Base-by-base conservation (phyloP, 1,139 yeast genomes). In the Kodamaea ohmeri region DNA sequence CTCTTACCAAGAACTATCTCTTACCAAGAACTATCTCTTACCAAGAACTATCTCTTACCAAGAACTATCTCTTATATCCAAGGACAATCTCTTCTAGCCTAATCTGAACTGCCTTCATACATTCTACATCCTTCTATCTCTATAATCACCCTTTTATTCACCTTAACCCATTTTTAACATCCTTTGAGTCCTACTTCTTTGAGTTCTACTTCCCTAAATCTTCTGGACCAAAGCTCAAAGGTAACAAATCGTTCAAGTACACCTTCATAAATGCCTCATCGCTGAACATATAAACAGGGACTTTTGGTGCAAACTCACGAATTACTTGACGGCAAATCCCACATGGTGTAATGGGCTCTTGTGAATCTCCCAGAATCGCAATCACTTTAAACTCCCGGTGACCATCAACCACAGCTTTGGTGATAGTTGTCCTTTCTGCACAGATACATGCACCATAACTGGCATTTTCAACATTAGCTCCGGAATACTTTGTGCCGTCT, bases 381-480 rank as follows among this genome's bases (percentile, higher is more conserved):
- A 89, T 72, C 3, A 84, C 85, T 44, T 63, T 68, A 56, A 80
- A 77, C 22, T 50, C 37, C 7, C 51, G 60, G 50, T 72, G 60
- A 29, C 85, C 76, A 42, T 63, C 60, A 52, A 71, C 67, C 49
- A 82, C 73, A 0, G 95, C 90, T 40, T 76, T 76, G 16, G 78
- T 73, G 3, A 87, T 69, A 0, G 97, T 84, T 1, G 88, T 73
- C 39, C 96, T 67, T 56, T 92, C 98, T 2, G 98, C 98, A 59
- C 98, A 92, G 13, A 89, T 80, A 2, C 85, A 74, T 0, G 84
- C 97, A 8, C 92, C 94, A 53, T 85, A 90, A 30, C 94, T 80
- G 2, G 97, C 97, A 56, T 90, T 92, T 56, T 92, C 98, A 18
- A 92, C 80, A 51, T 92, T 92, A 35, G 95, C 95, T 3, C 97